These are phyloP conservation scores for Agapanthus africanus DNA, from an alignment of 106 monocot genomes.

Conservation along the genomic window DNA sequence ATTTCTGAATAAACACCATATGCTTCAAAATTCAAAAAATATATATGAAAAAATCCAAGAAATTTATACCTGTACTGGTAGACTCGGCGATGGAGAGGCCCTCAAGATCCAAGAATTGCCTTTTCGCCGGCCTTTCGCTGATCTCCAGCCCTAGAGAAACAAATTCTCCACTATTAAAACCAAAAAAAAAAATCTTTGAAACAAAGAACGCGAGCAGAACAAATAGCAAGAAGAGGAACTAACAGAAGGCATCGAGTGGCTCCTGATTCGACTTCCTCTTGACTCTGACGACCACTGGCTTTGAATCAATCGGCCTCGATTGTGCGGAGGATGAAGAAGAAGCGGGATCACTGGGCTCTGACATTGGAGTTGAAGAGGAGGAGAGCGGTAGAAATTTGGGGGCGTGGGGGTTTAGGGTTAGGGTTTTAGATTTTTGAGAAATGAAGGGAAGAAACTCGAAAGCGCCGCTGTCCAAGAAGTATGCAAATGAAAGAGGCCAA, in stretches of 20 bases:
- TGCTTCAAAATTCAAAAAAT: not conserved
- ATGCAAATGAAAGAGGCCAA: too few relatives aligned
- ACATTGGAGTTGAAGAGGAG: too few relatives aligned
- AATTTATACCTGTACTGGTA: constrained; percentile 16
- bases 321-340: not conserved
- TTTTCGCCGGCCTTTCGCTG: constrained; percentile 54
- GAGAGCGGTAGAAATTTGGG: too few relatives aligned
- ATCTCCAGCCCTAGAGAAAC: constrained; percentile 55
- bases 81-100: constrained; percentile 37
- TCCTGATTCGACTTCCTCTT: constrained; percentile 60
- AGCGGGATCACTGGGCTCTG: too few relatives aligned
- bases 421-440: too few relatives aligned
- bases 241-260: constrained; percentile 60
- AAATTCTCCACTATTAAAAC: not conserved
- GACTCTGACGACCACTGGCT: constrained; percentile 67
- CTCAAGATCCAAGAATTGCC: constrained; percentile 31
- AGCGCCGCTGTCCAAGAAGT: too few relatives aligned
- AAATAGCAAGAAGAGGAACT: not conserved
- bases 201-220: not conserved
- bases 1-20: not conserved
- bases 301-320: constrained; percentile 11
- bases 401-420: too few relatives aligned
- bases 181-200: not conserved
- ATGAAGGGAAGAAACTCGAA: too few relatives aligned
- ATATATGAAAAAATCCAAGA: not conserved